Conservation (phyloP, 2,329 filamentous ascomycete species). For the Alternaria metachromatica region DNA sequence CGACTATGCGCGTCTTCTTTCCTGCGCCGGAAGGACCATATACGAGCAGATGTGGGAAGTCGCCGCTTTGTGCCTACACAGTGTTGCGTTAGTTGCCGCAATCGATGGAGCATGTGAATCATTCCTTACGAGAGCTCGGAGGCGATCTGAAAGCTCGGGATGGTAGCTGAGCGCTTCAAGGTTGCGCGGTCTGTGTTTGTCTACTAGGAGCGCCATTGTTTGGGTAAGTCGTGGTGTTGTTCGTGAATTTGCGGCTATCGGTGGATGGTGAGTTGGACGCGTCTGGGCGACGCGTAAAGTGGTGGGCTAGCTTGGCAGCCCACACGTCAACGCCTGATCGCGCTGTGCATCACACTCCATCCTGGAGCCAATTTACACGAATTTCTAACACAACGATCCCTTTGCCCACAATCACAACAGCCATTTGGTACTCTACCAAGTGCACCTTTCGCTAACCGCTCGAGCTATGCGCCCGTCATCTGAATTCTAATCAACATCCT, state of each 20-base stretch:
- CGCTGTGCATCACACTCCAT: background rate
- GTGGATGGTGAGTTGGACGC: constrained; percentile 27
- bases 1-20: constrained; percentile 96
- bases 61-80: constrained; percentile 85
- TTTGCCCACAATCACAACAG: too few relatives aligned
- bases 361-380: too few relatives aligned
- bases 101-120: constrained; percentile 3
- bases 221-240: constrained; percentile 4
- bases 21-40: constrained; percentile 96
- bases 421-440: too few relatives aligned
- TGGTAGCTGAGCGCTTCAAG: constrained; percentile 87
- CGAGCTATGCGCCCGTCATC: too few relatives aligned
- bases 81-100: constrained; percentile 12
- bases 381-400: too few relatives aligned
- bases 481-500: too few relatives aligned
- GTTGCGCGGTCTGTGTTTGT: constrained; percentile 72
- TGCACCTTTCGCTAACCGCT: too few relatives aligned
- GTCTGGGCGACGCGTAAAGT: constrained; percentile 40
- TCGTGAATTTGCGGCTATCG: constrained; percentile 13
- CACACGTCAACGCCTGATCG: constrained; percentile 7
- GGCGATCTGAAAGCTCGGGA: constrained; percentile 81
- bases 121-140: constrained; percentile 77
- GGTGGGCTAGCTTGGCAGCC: constrained; percentile 23
- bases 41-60: constrained; percentile 96
- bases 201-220: constrained; percentile 69